phyloP scores from a whole-genome alignment of 192 early-diverging fungal species.

The Powellomyces hirtus region DNA sequence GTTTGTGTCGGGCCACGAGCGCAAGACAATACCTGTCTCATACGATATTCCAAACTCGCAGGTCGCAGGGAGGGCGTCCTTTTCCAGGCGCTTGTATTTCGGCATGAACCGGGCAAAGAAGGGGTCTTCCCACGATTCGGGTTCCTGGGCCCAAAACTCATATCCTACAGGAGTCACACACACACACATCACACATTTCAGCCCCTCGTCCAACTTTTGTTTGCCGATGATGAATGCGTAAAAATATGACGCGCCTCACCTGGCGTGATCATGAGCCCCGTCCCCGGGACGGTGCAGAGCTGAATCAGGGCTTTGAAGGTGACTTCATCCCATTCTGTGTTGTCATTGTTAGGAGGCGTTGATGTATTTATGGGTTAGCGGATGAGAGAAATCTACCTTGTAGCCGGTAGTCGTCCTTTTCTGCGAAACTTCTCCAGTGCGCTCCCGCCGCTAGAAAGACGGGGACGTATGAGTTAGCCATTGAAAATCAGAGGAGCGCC shows the following conservation, averaged over 20 bases:
- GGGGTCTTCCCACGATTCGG: conserved; percentile 53
- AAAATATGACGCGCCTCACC: too few relatives aligned
- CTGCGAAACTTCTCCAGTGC: conserved; percentile 61
- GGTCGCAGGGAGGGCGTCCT: conserved; percentile 49
- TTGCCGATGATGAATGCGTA: too few relatives aligned
- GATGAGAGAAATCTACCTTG: conserved; percentile 26
- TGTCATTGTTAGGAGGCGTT: too few relatives aligned
- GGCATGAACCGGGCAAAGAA: conserved; percentile 58
- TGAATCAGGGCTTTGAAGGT: conserved; percentile 1
- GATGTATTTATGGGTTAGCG: too few relatives aligned
- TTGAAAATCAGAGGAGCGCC: too few relatives aligned
- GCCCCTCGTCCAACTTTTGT: background rate
- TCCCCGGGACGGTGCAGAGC: background rate
- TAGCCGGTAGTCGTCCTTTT: conserved; percentile 35
- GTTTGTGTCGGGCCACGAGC: too few relatives aligned
- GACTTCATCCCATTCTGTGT: conserved; percentile 23
- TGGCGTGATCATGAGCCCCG: conserved; percentile 19
- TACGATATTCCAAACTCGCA: conserved; percentile 61
- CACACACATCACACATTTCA: background rate
- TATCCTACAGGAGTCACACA: conserved; percentile 32
- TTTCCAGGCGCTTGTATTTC: conserved; percentile 14
- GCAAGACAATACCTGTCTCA: conserved; percentile 63
- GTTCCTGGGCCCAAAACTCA: conserved; percentile 58
- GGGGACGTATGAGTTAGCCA: too few relatives aligned
- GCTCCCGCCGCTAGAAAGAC: conserved; percentile 53